Conservation (phyloP, 2,329 filamentous ascomycete genomes). For the Byssoonygena ceratinophila region DNA sequence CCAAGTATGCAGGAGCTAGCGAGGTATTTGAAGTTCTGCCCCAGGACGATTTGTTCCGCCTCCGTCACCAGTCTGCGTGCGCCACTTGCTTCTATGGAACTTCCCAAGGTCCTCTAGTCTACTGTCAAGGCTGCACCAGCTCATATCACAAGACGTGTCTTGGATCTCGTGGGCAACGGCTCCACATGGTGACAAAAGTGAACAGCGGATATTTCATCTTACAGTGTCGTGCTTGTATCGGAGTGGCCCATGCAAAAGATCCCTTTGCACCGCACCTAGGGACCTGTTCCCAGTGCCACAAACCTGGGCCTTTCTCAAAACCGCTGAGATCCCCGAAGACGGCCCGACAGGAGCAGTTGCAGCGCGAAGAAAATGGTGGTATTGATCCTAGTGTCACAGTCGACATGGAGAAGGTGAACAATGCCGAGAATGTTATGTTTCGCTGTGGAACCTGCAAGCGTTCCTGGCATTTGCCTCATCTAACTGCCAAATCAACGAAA, state of each 20-base stretch:
- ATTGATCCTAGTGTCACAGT: constrained; percentile 64
- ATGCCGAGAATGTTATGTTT: constrained; percentile 65
- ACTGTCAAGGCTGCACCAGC: constrained; percentile 82
- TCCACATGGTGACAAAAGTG: constrained; percentile 86
- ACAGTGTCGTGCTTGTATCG: constrained; percentile 80
- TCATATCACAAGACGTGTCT: constrained; percentile 77
- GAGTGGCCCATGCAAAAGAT: constrained; percentile 58
- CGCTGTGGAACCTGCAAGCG: constrained; percentile 68
- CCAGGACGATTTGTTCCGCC: constrained; percentile 54
- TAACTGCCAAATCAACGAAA: constrained; percentile 44
- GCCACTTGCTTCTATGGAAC: constrained; percentile 56
- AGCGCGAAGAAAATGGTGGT: constrained; percentile 67
- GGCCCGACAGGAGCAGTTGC: constrained; percentile 68
- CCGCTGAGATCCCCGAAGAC: constrained; percentile 66
- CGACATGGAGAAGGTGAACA: constrained; percentile 57
- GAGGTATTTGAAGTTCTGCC: constrained; percentile 58
- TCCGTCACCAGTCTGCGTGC: constrained; percentile 60
- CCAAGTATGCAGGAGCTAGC: constrained; percentile 44
- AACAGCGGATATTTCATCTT: constrained; percentile 66
- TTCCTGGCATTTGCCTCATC: constrained; percentile 73
- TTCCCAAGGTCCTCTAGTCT: constrained; percentile 58
- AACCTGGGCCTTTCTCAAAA: constrained; percentile 56
- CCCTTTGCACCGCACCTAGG: constrained; percentile 56
- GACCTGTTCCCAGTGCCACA: constrained; percentile 59
- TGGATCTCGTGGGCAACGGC: constrained; percentile 58